phyloP scores from a whole-genome alignment of 495 filamentous ascomycete species.

The Xylaria sp. region DNA sequence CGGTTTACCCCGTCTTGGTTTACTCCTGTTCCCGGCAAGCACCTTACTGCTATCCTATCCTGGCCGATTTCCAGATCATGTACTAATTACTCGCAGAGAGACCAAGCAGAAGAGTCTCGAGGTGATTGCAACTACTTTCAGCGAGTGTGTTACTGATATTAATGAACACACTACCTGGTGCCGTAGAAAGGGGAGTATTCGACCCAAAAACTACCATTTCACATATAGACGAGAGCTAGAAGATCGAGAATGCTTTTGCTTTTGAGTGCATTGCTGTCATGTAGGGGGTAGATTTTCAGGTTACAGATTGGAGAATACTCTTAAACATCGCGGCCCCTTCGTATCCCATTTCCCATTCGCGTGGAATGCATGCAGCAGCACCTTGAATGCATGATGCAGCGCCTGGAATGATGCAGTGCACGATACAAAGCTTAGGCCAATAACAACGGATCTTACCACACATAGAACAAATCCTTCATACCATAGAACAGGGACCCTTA shows the following conservation, averaged over 20 bases:
- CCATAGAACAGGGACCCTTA: background rate
- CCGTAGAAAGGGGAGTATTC: background rate
- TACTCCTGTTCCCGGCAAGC: conserved; percentile 60
- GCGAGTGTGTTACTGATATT: conserved; percentile 58
- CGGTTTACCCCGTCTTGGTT: conserved; percentile 57
- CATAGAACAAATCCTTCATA: background rate
- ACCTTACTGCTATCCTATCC: too few relatives aligned
- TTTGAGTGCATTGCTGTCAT: background rate
- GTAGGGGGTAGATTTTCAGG: background rate
- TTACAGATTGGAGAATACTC: background rate
- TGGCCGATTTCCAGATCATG: background rate
- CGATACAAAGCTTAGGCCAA: background rate
- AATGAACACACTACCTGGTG: conserved; percentile 38
- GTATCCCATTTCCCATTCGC: background rate
- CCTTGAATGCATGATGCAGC: background rate
- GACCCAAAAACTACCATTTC: background rate
- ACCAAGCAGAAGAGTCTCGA: conserved; percentile 64
- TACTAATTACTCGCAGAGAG: conserved; percentile 39
- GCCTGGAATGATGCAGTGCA: background rate
- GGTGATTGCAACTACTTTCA: conserved; percentile 64
- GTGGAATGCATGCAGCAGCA: background rate
- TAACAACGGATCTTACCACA: background rate
- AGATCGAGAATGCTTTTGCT: background rate
- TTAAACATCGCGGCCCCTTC: background rate
- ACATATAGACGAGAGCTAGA: background rate